Evolutionary conservation across 2,329 filamentous ascomycete genomes (phyloP).

Genomic region (Exophiala phaeomuriformis): DNA sequence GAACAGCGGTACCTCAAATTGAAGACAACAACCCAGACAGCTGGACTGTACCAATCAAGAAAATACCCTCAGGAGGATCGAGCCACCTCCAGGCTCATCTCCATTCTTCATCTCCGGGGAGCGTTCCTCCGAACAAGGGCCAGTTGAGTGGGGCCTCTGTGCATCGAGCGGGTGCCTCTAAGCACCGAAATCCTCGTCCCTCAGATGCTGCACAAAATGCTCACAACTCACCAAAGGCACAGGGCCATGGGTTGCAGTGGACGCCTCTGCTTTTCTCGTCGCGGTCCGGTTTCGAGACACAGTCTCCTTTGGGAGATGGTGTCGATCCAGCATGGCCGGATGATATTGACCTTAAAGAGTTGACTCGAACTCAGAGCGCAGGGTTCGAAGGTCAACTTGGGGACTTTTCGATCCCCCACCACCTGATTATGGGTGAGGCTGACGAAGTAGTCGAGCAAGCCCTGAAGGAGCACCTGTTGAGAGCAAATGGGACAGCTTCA

Average conservation of each 20-base stretch:
- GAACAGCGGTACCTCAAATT: no score
- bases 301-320: background rate
- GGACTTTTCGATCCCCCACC: background rate
- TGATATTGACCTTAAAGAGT: background rate
- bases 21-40: no score
- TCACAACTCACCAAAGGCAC: background rate
- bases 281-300: background rate
- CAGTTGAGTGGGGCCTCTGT: no score
- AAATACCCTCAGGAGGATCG: no score
- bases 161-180: no score
- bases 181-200: no score
- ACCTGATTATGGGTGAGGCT: background rate
- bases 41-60: no score
- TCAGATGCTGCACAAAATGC: background rate
- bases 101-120: no score
- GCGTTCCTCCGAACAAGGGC: no score
- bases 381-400: background rate
- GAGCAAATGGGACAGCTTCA: background rate
- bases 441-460: slow-evolving; percentile 1
- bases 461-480: background rate
- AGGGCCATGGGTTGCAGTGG: background rate
- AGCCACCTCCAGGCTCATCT: no score
- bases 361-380: background rate
- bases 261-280: background rate
- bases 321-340: background rate